Percentiles rank a stretch among this genome's conserved stretches.
phyloP scores from a whole-genome alignment of 352 stramenopile genomes.

The Plasmopara viticola region DNA sequence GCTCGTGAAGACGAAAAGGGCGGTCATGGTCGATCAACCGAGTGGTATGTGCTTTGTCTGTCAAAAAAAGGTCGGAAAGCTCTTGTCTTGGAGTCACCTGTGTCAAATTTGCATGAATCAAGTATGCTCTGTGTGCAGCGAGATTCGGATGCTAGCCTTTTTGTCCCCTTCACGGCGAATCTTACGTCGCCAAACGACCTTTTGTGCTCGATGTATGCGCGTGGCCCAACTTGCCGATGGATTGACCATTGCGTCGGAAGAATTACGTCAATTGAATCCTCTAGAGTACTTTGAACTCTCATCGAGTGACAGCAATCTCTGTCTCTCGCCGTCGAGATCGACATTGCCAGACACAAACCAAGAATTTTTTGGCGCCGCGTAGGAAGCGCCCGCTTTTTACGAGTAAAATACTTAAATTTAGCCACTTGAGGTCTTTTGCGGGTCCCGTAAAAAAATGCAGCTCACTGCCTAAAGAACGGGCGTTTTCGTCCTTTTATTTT shows the following conservation, averaged over 20 bases:
- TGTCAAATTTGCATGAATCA: constrained; percentile 35
- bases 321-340: constrained; percentile 27
- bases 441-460: too few relatives aligned
- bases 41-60: constrained; percentile 19
- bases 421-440: too few relatives aligned
- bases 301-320: constrained; percentile 17
- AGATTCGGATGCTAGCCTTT: constrained; percentile 21
- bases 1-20: constrained; percentile 33
- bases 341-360: constrained; percentile 25
- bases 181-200: constrained; percentile 16
- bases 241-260: constrained; percentile 28
- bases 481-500: too few relatives aligned
- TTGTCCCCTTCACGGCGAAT: constrained; percentile 17
- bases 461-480: too few relatives aligned
- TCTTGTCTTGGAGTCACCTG: not conserved
- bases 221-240: constrained; percentile 17
- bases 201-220: constrained; percentile 26
- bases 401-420: too few relatives aligned
- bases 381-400: too few relatives aligned
- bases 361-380: constrained; percentile 26
- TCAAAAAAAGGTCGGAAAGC: constrained; percentile 12
- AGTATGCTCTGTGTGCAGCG: constrained; percentile 22
- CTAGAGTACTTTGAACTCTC: constrained; percentile 29
- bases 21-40: constrained; percentile 18
- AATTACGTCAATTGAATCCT: constrained; percentile 23